These are phyloP conservation scores for Penicillium sumatraense DNA, from an alignment of 2,329 filamentous ascomycete species.

Conservation along the genomic window DNA sequence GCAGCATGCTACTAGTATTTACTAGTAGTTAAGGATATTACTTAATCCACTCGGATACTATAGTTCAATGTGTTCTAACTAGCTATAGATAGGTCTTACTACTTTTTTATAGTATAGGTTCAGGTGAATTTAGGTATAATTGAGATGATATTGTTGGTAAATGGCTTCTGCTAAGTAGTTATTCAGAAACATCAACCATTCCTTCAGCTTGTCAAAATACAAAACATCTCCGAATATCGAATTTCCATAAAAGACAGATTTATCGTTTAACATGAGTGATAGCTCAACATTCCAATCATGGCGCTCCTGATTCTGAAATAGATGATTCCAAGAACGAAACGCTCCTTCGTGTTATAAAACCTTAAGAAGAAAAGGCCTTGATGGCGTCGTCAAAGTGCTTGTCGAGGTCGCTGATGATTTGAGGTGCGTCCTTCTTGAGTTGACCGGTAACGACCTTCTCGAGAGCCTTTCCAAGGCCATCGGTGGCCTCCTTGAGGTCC, in stretches of 20 bases:
- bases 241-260: not conserved
- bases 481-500: conserved; percentile 6
- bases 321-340: not conserved
- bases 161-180: not conserved
- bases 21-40: too few species aligned
- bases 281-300: not conserved
- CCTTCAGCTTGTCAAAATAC: not conserved
- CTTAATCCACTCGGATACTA: too few species aligned
- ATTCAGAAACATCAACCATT: not conserved
- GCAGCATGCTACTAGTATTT: too few species aligned
- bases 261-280: not conserved
- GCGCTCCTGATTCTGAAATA: not conserved
- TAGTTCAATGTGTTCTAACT: too few species aligned
- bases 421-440: conserved; percentile 3
- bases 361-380: conserved; percentile 11
- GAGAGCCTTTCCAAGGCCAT: conserved; percentile 5
- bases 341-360: not conserved
- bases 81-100: too few species aligned
- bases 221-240: not conserved
- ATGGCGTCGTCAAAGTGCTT: conserved; percentile 7
- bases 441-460: conserved; percentile 1
- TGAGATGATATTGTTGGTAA: not conserved
- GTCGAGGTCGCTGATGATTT: conserved; percentile 1
- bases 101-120: too few species aligned
- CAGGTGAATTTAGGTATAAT: not conserved